phyloP scores from a whole-genome alignment of 179 eudicot species.

The Actinidia polygama region DNA sequence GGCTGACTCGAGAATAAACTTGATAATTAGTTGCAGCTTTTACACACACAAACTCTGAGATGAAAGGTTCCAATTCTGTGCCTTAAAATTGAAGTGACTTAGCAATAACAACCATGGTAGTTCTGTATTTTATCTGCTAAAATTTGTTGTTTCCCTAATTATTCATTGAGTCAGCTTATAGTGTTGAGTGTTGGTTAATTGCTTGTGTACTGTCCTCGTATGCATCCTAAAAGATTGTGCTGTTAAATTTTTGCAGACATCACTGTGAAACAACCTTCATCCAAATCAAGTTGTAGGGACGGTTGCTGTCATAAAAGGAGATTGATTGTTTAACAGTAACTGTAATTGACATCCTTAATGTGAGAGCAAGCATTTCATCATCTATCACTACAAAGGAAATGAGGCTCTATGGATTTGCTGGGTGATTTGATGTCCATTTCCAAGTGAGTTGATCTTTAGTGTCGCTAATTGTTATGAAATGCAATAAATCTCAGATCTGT shows the following conservation, averaged over 20 bases:
- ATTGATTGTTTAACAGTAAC: conserved; percentile 84
- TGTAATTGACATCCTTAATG: conserved; percentile 61
- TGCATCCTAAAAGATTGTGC: conserved; percentile 6
- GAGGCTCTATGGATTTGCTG: conserved; percentile 80
- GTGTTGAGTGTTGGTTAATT: background rate
- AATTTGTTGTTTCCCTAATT: background rate
- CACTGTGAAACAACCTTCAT: conserved; percentile 92
- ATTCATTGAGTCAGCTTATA: too few species aligned
- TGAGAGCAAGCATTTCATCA: conserved; percentile 58
- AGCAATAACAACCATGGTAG: background rate
- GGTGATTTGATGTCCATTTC: conserved; percentile 99
- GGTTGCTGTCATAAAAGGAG: conserved; percentile 69
- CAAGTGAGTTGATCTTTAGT: conserved; percentile 61
- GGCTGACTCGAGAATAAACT: too few species aligned
- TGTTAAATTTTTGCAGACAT: conserved; percentile 58
- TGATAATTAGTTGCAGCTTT: too few species aligned
- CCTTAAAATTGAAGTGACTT: background rate
- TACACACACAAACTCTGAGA: too few species aligned
- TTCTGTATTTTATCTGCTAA: background rate
- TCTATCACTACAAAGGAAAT: conserved; percentile 55
- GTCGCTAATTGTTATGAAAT: background rate
- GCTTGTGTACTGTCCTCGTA: background rate
- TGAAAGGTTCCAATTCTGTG: too few species aligned
- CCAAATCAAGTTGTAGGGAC: conserved; percentile 88
- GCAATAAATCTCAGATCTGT: background rate